A percentile compares a stretch with the other conserved stretches of the same genome.
Evolutionary conservation across 495 filamentous ascomycete species (phyloP).

Genomic region (Sabuloglossum arenarium): DNA sequence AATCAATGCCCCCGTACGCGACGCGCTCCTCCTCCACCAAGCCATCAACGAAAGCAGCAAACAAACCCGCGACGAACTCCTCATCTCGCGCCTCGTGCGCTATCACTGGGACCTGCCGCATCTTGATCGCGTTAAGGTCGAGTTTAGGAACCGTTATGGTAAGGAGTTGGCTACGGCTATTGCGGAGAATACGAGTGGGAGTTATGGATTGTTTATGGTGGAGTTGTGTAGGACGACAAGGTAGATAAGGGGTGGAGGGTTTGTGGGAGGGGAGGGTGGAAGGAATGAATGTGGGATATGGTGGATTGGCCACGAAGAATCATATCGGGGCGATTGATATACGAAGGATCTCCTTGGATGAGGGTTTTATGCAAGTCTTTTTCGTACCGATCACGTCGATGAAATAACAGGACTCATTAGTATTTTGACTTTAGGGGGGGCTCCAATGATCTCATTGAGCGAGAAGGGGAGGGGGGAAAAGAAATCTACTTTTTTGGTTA

Average conservation of each 20-base stretch:
- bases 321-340: too few species aligned
- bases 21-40: slow-evolving; percentile 86
- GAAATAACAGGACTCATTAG: too few species aligned
- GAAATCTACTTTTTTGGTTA: too few species aligned
- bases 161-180: slow-evolving; percentile 42
- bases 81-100: slow-evolving; percentile 61
- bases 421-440: too few species aligned
- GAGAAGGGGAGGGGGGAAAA: too few species aligned
- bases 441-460: too few species aligned
- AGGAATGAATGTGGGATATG: background rate
- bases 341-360: too few species aligned
- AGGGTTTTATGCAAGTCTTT: too few species aligned
- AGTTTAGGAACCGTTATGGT: slow-evolving; percentile 52
- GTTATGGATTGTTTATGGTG: slow-evolving; percentile 34
- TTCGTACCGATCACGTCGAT: too few species aligned
- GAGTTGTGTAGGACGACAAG: slow-evolving; percentile 5
- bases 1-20: slow-evolving; percentile 85
- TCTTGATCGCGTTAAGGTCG: slow-evolving; percentile 45
- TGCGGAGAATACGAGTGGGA: slow-evolving; percentile 27
- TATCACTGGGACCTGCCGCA: slow-evolving; percentile 71
- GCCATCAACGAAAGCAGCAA: slow-evolving; percentile 28
- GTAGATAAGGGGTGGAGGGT: background rate
- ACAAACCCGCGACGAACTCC: slow-evolving; percentile 48
- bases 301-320: too few species aligned
- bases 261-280: background rate